phyloP scores from a whole-genome alignment of 1,139 yeast genomes.

The Kurtzmaniella natalensis region DNA sequence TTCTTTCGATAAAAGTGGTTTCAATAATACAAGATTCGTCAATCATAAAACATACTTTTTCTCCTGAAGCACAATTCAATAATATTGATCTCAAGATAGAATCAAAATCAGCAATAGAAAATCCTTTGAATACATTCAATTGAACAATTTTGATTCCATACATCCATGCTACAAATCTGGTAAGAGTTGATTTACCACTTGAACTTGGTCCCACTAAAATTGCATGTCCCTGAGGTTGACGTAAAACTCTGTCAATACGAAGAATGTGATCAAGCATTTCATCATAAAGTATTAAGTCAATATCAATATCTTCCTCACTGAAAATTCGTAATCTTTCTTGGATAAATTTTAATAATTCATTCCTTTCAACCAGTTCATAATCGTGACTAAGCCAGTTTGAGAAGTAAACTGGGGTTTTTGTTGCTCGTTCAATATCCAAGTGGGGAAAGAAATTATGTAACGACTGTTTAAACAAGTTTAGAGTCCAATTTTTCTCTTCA shows the following conservation, averaged over 20 bases:
- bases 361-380: slow-evolving; percentile 54
- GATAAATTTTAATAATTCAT: slow-evolving; percentile 51
- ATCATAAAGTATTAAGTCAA: slow-evolving; percentile 59
- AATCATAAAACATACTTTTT: slow-evolving; percentile 65
- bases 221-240: slow-evolving; percentile 87
- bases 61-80: slow-evolving; percentile 45
- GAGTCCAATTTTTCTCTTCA: slow-evolving; percentile 52
- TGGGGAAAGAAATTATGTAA: slow-evolving; percentile 46
- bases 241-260: slow-evolving; percentile 75
- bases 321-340: slow-evolving; percentile 65
- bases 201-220: slow-evolving; percentile 84
- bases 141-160: slow-evolving; percentile 67
- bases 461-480: slow-evolving; percentile 33
- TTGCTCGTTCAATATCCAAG: slow-evolving; percentile 29
- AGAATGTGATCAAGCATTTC: slow-evolving; percentile 73
- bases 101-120: slow-evolving; percentile 64
- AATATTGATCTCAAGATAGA: slow-evolving; percentile 53
- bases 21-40: slow-evolving; percentile 80
- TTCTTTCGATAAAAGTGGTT: slow-evolving; percentile 78
- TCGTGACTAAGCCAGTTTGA: slow-evolving; percentile 71
- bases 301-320: slow-evolving; percentile 71
- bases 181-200: slow-evolving; percentile 74
- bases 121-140: slow-evolving; percentile 53
- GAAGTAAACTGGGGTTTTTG: slow-evolving; percentile 52
- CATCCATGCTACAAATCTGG: slow-evolving; percentile 88